Base-by-base conservation (phyloP, 768 basidiomycete species). In the Phaeotremella skinneri region DNA sequence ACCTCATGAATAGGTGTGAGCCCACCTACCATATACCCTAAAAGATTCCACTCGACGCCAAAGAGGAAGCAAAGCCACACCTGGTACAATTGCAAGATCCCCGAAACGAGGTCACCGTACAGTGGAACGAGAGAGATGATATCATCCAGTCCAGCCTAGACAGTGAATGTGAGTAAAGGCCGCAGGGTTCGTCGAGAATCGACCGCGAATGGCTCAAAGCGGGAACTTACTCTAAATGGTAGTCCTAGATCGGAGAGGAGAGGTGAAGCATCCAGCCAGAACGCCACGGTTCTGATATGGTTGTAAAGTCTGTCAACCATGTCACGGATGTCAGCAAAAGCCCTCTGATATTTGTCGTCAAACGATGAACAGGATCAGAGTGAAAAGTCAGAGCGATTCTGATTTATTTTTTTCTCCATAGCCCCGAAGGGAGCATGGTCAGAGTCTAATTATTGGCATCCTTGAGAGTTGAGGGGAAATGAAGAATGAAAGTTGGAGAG, bases 181-280 rank as follows among this genome's bases (percentile, higher is more conserved):
- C 7, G 13, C 21, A 45, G 9, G 42, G 17, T 9, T 45, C 4
- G 6, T 5, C 20, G 31, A 41, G 32, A 41, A 37, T 6, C 45
- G 7, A 32, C 4, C 30, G 25, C 2, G 13, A 14, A 17, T 26
- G 7, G n/a, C n/a, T n/a, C n/a, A n/a, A 43, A 34, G 13, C 7
- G 48, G 30, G 21, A 17, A 63, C 73, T 67, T 55, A 76, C 76
- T 56, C 71, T 56, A 67, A 77, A 77, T 6, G 76, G 76, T 17
- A 77, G 52, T 0, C 76, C 76, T 0, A 77, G 58, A 53, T 77
- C 74, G 16, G 74, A 61, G 7, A 77, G 55, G 0, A 75, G 53
- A n/a, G 76, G 76, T 7, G 73, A 57, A 23, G 76, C 73, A 58
- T 77, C 76, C 23, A 77, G 69, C 71, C 72, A 76, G 58, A 72